phyloP scores from a whole-genome alignment of 2,329 filamentous ascomycete species.

The Purpureocillium lavendulum region DNA sequence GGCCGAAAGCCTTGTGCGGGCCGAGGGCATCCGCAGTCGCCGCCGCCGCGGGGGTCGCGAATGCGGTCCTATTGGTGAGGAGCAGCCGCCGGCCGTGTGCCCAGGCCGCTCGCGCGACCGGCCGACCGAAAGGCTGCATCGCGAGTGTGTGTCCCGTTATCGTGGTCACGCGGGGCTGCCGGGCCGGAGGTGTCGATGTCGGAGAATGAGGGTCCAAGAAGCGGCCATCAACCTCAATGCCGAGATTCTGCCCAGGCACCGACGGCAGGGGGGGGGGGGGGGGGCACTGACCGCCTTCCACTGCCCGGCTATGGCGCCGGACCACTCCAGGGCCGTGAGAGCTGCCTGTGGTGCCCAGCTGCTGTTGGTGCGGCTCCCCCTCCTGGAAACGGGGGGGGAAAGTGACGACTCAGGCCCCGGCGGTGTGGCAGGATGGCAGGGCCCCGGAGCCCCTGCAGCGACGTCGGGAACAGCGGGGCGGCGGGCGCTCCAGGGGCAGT shows the following conservation, averaged over 20 bases:
- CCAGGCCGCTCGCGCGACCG: conserved; percentile 20
- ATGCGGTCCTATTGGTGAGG: conserved; percentile 6
- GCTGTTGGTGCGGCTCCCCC: too few species aligned
- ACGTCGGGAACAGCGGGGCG: conserved; percentile 1
- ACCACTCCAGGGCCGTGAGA: neutral
- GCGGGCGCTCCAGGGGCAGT: neutral
- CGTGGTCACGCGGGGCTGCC: neutral
- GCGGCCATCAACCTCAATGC: neutral
- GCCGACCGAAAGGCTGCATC: conserved; percentile 27
- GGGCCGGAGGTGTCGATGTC: conserved; percentile 3
- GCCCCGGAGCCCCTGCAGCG: neutral
- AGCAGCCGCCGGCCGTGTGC: conserved; percentile 17
- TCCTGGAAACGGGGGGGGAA: too few species aligned
- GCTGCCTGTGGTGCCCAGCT: too few species aligned
- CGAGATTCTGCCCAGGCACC: too few species aligned
- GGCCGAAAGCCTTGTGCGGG: too few species aligned
- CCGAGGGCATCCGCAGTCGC: too few species aligned
- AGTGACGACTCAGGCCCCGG: too few species aligned
- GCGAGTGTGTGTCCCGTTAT: neutral
- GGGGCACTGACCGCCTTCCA: conserved; percentile 1
- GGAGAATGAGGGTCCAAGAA: neutral
- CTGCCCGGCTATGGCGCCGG: neutral
- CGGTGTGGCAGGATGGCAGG: too few species aligned
- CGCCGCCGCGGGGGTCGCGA: neutral
- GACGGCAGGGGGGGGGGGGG: neutral